Conservation (phyloP, 106 monocot species). For the Alisma plantagoaquatica region DNA sequence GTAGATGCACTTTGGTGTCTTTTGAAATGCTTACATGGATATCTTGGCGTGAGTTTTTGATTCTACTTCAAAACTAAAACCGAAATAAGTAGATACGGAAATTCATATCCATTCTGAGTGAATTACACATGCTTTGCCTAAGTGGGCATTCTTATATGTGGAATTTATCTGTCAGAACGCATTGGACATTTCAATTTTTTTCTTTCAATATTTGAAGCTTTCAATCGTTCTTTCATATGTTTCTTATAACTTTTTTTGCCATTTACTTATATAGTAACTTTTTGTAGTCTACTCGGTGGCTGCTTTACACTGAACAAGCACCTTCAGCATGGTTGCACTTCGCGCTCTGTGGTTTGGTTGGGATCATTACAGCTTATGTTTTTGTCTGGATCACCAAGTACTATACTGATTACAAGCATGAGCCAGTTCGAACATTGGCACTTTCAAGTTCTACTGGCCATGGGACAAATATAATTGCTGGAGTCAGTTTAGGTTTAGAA, state of each 20-base stretch:
- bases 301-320: slow-evolving; percentile 94
- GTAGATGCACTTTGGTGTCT: too few species aligned
- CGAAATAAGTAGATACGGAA: too few species aligned
- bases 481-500: slow-evolving; percentile 84
- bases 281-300: slow-evolving; percentile 92
- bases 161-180: too few species aligned
- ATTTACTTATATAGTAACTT: too few species aligned
- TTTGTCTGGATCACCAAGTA: slow-evolving; percentile 98
- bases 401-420: slow-evolving; percentile 98
- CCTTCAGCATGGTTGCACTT: slow-evolving; percentile 95
- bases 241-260: background rate
- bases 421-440: slow-evolving; percentile 76
- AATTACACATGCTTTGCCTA: too few species aligned
- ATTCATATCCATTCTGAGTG: too few species aligned
- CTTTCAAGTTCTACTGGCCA: slow-evolving; percentile 92
- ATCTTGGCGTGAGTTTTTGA: too few species aligned
- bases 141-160: too few species aligned
- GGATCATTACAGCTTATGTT: slow-evolving; percentile 84
- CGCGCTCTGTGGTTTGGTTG: slow-evolving; percentile 87
- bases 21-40: too few species aligned
- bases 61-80: too few species aligned
- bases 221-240: background rate
- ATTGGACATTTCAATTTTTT: slow-evolving; percentile 1
- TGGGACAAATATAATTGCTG: slow-evolving; percentile 99
- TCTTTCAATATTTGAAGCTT: background rate